A percentile compares a stretch with the other conserved stretches of the same genome.
Conservation (phyloP, 805 yeast species). For the Ogataea pini region DNA sequence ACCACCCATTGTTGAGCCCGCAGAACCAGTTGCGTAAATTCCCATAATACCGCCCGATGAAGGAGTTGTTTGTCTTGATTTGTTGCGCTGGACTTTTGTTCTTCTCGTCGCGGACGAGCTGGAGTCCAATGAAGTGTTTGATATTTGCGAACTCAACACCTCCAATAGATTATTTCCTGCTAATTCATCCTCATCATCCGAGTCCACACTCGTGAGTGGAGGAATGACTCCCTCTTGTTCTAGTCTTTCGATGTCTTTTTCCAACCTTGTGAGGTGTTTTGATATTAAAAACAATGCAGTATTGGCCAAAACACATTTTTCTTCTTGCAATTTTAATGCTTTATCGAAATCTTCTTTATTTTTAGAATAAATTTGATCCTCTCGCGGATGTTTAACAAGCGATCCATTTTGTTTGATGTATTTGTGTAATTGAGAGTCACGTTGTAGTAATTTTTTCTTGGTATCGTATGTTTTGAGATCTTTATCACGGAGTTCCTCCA, state of each 20-base stretch:
- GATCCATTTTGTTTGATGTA: constrained; percentile 83
- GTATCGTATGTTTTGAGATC: constrained; percentile 68
- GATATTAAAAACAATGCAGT: constrained; percentile 78
- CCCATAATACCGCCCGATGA: constrained; percentile 5
- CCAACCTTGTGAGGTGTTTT: constrained; percentile 72
- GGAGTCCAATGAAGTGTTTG: constrained; percentile 24
- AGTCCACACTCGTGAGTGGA: constrained; percentile 38
- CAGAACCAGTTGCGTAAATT: constrained; percentile 3
- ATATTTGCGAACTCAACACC: constrained; percentile 23
- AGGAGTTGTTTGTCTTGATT: constrained; percentile 26
- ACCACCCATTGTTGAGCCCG: constrained; percentile 5
- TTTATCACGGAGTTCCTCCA: constrained; percentile 73
- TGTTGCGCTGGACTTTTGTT: constrained; percentile 13
- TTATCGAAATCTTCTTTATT: constrained; percentile 67
- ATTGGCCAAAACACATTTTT: constrained; percentile 76
- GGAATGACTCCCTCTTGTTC: constrained; percentile 83
- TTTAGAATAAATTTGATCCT: constrained; percentile 60
- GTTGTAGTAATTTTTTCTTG: constrained; percentile 62
- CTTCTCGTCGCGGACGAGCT: constrained; percentile 15
- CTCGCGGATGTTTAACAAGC: constrained; percentile 77
- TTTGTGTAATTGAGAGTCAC: constrained; percentile 81
- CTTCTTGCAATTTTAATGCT: constrained; percentile 66
- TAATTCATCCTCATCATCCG: constrained; percentile 19
- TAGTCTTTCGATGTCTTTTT: constrained; percentile 70
- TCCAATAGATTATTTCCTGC: constrained; percentile 16